Evolutionary conservation across 805 yeast genomes (phyloP).

Genomic region (Alloascoidea hylecoeti): DNA sequence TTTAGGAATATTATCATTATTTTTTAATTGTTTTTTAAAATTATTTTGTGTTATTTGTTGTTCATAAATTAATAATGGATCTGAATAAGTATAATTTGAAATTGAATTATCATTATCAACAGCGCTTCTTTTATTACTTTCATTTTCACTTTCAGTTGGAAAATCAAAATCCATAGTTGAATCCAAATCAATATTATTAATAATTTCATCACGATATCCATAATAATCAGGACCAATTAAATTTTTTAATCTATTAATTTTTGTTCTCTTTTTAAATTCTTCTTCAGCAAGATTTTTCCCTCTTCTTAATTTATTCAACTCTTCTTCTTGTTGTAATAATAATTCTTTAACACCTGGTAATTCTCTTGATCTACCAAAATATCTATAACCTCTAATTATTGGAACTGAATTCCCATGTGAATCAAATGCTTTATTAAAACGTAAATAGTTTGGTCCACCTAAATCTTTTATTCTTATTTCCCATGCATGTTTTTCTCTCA

Average conservation of each 20-base stretch:
- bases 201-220: constrained; percentile 15
- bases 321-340: constrained; percentile 20
- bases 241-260: constrained; percentile 2
- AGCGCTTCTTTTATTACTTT: too few relatives aligned
- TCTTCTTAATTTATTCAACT: constrained; percentile 10
- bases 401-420: constrained; percentile 10
- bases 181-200: background rate
- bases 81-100: background rate
- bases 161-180: background rate
- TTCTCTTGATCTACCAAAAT: constrained; percentile 76
- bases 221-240: constrained; percentile 13
- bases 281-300: constrained; percentile 3
- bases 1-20: background rate
- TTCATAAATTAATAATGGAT: background rate
- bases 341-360: constrained; percentile 54
- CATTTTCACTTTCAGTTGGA: background rate
- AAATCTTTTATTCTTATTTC: constrained; percentile 55
- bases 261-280: background rate
- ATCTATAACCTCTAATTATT: constrained; percentile 39
- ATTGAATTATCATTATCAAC: too few relatives aligned
- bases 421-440: constrained; percentile 2
- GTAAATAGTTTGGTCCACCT: constrained; percentile 60
- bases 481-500: constrained; percentile 64
- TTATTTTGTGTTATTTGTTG: background rate
- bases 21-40: background rate